Evolutionary conservation across 192 early-diverging fungal species (phyloP), one percentile per base, ranked within the genome.

Genomic region (Geosiphon pyriformis): DNA sequence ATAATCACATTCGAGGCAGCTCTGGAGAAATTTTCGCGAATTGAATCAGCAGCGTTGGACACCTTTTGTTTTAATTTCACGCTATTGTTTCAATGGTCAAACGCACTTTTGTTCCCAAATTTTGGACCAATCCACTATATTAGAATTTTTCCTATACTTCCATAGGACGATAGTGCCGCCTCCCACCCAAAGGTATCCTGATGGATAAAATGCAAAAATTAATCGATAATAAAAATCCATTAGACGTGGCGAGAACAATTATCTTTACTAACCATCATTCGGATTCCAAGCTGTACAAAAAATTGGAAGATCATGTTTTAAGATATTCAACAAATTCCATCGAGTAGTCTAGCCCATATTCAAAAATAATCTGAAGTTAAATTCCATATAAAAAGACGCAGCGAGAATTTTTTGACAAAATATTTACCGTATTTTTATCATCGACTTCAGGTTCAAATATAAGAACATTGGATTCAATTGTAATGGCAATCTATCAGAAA

Each of bases 21-120:
- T 22, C 75, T 81, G 50, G 31, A 32, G n/a, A 6, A 66, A 37
- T 48, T 26, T n/a, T 25, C 18, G 29, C n/a, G 34, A 60, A 50
- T 27, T 34, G 42, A 11, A 37, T 55, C 35, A 32, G 31, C 4
- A 15, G 37, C 37, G 15, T 42, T 42, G 37, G 37, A 42, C 37
- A 42, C 37, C 37, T 42, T 27, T 55, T 22, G 58, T 59, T 31
- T 18, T 33, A 56, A 17, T 67, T 29, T 23, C 11, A 29, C 12
- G 26, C 20, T 17, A 49, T 27, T 8, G 0, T 26, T n/a, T 33
- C 20, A 51, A 10, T 51, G 32, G 22, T 64, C 22, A 25, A 10
- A 53, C 31, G 17, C 73, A 77, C 79, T 60, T 75, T 65, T 76
- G 71, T 27, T 73, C 67, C 79, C 79, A 80, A 3, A 71, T 52